Evolutionary conservation across 176 grass and related monocot genomes (phyloP), one percentile per base, ranked within the genome.

Genomic region (Lolium multiflorum): DNA sequence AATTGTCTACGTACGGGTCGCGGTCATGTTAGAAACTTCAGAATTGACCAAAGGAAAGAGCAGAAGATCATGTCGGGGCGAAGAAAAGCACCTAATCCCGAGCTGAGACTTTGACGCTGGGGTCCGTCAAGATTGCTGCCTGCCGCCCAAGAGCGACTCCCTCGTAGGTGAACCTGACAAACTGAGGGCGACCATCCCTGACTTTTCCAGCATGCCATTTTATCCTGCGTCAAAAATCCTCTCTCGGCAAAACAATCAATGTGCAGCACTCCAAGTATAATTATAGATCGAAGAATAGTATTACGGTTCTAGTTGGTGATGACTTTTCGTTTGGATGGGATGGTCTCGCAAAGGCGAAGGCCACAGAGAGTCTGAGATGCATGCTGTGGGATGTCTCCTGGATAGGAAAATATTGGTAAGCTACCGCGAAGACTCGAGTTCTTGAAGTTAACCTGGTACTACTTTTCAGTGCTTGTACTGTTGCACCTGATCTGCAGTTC

Each of bases 111-210:
- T 71, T 61, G 64, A 70, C 44, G 58, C 54, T 3, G 41, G 47
- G 46, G 63, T 28, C 28, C 28, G 79, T 66, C 11, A 55, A 83
- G 84, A 48, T 60, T 9, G 74, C n/a, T 79, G 84, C 76, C n/a
- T 79, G 84, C 76, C 56, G 75, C 65, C 76, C 59, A 84, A 43
- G 71, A 78, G 49, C 35, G 9, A 64, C 14, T 12, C n/a, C 5
- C 63, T 57, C 56, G 66, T 37, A 39, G 80, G 31, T 26, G n/a
- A 83, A 87, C 3, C 67, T 11, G 89, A 90, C 16, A 79, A 87
- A 1, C 67, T 11, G 89, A 90, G 57, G 56, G 80, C 6, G 73
- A 83, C 75, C 21, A 2, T 13, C 13, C 7, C 61, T 31, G 12
- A 1, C 69, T 82, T 90, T 63, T 82, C 71, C 44, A 37, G 79